Evolutionary conservation across 2,329 filamentous ascomycete genomes (phyloP), one percentile per base, ranked within the genome.

Genomic region (Diplodia sapinea): DNA sequence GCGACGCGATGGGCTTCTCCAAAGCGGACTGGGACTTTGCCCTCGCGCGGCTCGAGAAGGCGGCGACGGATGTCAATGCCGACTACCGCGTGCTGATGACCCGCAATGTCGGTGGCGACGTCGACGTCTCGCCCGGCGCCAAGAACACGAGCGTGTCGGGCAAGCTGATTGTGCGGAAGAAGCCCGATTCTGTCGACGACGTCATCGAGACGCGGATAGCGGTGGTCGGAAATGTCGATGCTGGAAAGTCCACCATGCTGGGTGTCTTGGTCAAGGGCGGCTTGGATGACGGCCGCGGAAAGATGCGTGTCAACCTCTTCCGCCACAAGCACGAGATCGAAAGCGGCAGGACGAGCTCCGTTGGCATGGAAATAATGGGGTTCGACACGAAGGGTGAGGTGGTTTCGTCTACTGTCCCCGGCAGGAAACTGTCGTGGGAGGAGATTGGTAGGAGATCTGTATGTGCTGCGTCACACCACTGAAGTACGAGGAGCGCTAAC

Each of bases 281-380:
- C 63, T 88, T 99, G 1, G 95, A 99, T 74, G 95, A 99, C 79
- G 95, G 95, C 17, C 87, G 95, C 75, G 95, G 95, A 13, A 94
- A 92, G 78, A 94, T 95, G 55, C 90, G 95, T 70, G 92, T 99
- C 63, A 98, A 97, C 71, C 88, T 99, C 13, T 99, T 99, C 81
- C 88, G 95, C 17, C 95, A 99, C 79, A 98, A 99, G 80, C 95
- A 99, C 75, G 95, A 99, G 80, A 91, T 98, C 50, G 95, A 99
- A 80, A 95, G 92, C 56, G 95, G 95, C 1, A 87, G 95, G 71
- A 99, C 95, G 11, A 97, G 93, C 76, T 97, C 94, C 0, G 95
- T 99, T 0, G 94, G 95, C 51, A 96, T 98, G 94, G 95, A 99
- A 79, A 98, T 98, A 70, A 93, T 98, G 90, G 95, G 95, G 1